These are phyloP conservation scores for Pachysandra terminalis DNA, from an alignment of 164 flowering plant species.

Conservation along the genomic window DNA sequence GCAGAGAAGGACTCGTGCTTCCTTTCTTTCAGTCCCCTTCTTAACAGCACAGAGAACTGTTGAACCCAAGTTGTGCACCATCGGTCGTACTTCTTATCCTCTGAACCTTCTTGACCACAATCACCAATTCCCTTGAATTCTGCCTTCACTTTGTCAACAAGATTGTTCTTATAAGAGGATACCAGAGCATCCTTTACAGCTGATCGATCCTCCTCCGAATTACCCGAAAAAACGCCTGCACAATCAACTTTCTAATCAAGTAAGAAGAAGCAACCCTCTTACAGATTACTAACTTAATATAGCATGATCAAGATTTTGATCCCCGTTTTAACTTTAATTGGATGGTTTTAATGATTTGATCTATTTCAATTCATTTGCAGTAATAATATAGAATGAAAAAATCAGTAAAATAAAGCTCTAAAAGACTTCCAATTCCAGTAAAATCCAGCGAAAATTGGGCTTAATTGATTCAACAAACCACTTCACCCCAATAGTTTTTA, in stretches of 20 bases:
- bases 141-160: slow-evolving; percentile 8
- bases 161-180: slow-evolving; percentile 8
- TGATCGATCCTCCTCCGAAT: slow-evolving; percentile 12
- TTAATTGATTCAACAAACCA: too few relatives aligned
- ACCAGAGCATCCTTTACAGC: slow-evolving; percentile 8
- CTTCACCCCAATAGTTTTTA: too few relatives aligned
- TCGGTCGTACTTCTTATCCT: background rate
- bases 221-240: slow-evolving; percentile 11
- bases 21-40: slow-evolving; percentile 17
- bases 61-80: slow-evolving; percentile 14
- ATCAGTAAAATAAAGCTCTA: too few relatives aligned
- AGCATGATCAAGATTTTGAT: too few relatives aligned
- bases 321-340: too few relatives aligned
- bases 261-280: too few relatives aligned
- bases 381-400: too few relatives aligned
- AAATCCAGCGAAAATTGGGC: too few relatives aligned
- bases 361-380: too few relatives aligned
- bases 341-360: too few relatives aligned
- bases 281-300: too few relatives aligned
- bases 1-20: slow-evolving; percentile 17
- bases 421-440: too few relatives aligned
- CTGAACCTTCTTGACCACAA: background rate
- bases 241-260: background rate
- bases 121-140: slow-evolving; percentile 3
- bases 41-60: slow-evolving; percentile 16